Evolutionary conservation across 768 basidiomycete genomes (phyloP), one percentile per base, ranked within the genome.

Genomic region (Phylloporus sp.): DNA sequence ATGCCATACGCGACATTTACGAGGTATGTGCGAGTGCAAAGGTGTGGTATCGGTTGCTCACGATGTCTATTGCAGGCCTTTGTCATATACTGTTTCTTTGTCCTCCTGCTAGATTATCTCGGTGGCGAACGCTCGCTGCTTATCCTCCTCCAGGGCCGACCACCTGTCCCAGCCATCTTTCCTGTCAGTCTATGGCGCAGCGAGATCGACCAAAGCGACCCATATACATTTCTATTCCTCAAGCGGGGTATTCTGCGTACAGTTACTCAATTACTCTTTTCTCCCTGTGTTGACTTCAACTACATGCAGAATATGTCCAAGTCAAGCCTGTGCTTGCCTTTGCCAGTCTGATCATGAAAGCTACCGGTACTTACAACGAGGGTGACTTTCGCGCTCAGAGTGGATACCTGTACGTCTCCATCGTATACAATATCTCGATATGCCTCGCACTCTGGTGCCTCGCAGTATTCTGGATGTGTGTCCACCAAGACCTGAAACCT

Each of bases 391-490:
- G 85, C 26, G 80, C 84, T 26, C 80, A 84, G 55, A 91, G 93
- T 0, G 95, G 95, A 16, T 98, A 95, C 64, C 80, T 95, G 50
- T 97, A 95, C 64, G 78, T 95, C 69, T 90, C 84, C 61, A 77
- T 95, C 58, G 72, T 95, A 47, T 95, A 88, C 74, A 91, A 92
- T 74, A 66, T 77, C 47, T 89, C 86, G 61, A 93, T 93, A 42
- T 87, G 84, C 69, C 73, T 89, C 40, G 80, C 80, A 27, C 70
- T 95, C 22, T 95, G 93, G 74, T 97, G 95, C 62, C 79, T 98
- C 35, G 97, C 93, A 0, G 86, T 97, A 72, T 97, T 98, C 70
- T 99, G 97, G 97, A 80, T 95, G 49, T 91, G 89, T 52, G 89
- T 97, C 5, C 84, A 82, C 60, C 77, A 86, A 31, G 97, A 98